These are phyloP conservation scores for Stephanodiscus triporus DNA, from an alignment of 108 stramenopile species.

Conservation along the genomic window DNA sequence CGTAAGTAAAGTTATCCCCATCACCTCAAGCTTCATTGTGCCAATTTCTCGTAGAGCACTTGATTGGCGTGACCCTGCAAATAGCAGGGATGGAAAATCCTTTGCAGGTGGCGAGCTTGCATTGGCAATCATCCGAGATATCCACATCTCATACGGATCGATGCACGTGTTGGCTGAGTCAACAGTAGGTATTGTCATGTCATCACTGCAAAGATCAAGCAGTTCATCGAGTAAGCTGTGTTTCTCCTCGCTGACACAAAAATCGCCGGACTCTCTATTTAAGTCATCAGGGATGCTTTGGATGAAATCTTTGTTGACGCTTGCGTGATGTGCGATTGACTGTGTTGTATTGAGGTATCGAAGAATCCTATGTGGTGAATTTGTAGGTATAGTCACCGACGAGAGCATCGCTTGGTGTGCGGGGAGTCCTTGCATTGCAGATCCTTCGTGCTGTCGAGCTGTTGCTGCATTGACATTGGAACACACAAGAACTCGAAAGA, in stretches of 20 bases:
- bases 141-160: constrained; percentile 43
- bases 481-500: constrained; percentile 8
- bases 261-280: not conserved
- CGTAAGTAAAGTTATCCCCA: constrained; percentile 11
- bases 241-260: constrained; percentile 3
- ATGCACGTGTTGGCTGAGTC: constrained; percentile 14
- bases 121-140: constrained; percentile 24
- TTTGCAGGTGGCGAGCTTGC: constrained; percentile 32
- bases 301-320: not conserved
- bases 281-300: constrained; percentile 3
- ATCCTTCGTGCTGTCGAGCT: not conserved
- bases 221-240: constrained; percentile 37
- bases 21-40: constrained; percentile 11
- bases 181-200: constrained; percentile 45
- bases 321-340: not conserved
- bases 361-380: constrained; percentile 1
- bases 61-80: constrained; percentile 2
- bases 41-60: constrained; percentile 4
- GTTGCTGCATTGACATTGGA: not conserved
- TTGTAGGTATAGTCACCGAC: not conserved
- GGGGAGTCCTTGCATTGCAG: not conserved
- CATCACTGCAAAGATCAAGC: constrained; percentile 46
- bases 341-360: not conserved
- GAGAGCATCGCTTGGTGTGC: constrained; percentile 11
- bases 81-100: constrained; percentile 7